Conservation (phyloP, 805 yeast genomes). For the Scheffersomyces amazonensis region DNA sequence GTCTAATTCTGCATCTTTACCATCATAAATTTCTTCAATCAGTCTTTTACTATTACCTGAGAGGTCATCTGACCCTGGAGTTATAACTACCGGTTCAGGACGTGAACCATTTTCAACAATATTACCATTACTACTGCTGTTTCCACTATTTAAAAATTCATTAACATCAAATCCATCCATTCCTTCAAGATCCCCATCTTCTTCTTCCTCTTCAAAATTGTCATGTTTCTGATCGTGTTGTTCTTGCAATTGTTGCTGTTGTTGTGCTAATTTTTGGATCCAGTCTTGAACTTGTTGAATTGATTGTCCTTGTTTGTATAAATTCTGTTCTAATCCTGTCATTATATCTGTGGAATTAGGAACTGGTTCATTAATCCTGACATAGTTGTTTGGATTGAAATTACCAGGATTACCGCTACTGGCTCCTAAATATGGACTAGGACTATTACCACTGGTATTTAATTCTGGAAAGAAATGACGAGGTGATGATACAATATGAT, state of each 20-base stretch:
- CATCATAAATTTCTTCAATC: constrained; percentile 13
- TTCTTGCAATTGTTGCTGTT: constrained; percentile 17
- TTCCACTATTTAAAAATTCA: constrained; percentile 21
- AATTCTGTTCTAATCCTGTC: constrained; percentile 44
- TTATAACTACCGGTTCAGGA: constrained; percentile 7
- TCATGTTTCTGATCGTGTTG: constrained; percentile 9
- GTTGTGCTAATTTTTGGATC: constrained; percentile 38
- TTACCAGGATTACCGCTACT: not conserved
- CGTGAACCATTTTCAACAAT: not conserved
- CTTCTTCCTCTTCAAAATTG: constrained; percentile 6
- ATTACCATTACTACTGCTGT: too few relatives aligned
- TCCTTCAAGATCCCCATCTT: constrained; percentile 5
- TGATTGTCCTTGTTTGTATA: constrained; percentile 48
- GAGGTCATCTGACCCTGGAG: constrained; percentile 8
- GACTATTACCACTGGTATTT: constrained; percentile 5
- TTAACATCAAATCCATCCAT: constrained; percentile 32
- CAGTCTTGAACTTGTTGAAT: constrained; percentile 57
- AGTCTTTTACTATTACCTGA: constrained; percentile 9
- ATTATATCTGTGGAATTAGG: constrained; percentile 13
- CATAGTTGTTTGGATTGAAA: not conserved
- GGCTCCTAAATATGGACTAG: constrained; percentile 3
- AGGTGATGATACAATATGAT: constrained; percentile 19
- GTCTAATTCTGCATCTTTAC: constrained; percentile 3
- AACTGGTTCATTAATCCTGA: constrained; percentile 1
- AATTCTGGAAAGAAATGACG: constrained; percentile 33